Evolutionary conservation across 192 early-diverging fungal species (phyloP).

Genomic region (Geranomyces michiganensis): DNA sequence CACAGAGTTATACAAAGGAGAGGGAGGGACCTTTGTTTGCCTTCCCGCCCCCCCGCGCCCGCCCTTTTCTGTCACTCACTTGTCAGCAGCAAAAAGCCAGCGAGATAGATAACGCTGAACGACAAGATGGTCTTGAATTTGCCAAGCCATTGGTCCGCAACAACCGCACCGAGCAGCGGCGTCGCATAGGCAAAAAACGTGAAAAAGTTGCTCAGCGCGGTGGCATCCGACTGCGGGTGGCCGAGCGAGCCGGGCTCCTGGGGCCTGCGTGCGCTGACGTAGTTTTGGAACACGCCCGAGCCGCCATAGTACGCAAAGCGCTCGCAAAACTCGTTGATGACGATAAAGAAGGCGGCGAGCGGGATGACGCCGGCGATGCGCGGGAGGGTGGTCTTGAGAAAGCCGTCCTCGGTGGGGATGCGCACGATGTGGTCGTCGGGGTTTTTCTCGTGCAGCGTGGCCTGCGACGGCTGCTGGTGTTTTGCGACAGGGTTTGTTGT

Average conservation of each 20-base stretch:
- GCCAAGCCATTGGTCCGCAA: conserved; percentile 62
- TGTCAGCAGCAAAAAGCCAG: conserved; percentile 49
- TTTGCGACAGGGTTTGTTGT: no score
- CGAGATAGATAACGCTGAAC: conserved; percentile 42
- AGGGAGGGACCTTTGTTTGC: not conserved
- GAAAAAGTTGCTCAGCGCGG: conserved; percentile 25
- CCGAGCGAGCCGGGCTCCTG: conserved; percentile 10
- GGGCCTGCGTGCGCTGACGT: not conserved
- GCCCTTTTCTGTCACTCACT: no score
- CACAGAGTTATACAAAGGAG: no score
- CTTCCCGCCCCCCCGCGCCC: no score
- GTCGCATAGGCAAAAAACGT: conserved; percentile 54
- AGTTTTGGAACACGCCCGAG: conserved; percentile 28
- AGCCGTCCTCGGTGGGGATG: conserved; percentile 13
- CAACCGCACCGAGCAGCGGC: conserved; percentile 56
- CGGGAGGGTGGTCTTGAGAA: conserved; percentile 9
- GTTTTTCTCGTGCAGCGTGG: not conserved
- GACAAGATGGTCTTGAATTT: conserved; percentile 54
- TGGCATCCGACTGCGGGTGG: conserved; percentile 11
- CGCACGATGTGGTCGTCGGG: conserved; percentile 11
- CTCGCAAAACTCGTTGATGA: conserved; percentile 46
- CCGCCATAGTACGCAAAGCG: conserved; percentile 57
- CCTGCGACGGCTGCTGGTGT: not conserved
- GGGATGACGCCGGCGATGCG: conserved; percentile 22
- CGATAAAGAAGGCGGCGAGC: conserved; percentile 24